These are phyloP conservation scores for Phaeomoniella chlamydospora DNA, from an alignment of 2,329 filamentous ascomycete species.

Conservation along the genomic window DNA sequence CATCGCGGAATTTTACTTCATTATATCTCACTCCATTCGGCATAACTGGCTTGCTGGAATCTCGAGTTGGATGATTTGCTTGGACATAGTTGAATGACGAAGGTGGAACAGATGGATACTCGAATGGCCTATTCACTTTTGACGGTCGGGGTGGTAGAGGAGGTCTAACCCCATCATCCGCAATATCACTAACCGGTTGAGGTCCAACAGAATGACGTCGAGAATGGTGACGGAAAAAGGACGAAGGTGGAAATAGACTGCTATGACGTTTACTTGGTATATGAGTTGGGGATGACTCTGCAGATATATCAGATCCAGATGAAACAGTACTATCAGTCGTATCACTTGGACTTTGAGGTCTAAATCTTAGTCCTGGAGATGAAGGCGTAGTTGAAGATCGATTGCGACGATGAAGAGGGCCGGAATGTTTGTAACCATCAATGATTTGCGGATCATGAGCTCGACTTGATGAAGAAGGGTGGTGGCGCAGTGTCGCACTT, in stretches of 20 bases:
- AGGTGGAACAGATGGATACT: not conserved
- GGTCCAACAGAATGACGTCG: constrained; percentile 1
- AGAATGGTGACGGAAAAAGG: constrained; percentile 1
- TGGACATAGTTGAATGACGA: not conserved
- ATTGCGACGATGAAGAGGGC: not conserved
- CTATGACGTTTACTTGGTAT: not conserved
- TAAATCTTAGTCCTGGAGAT: not conserved
- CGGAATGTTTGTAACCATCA: not conserved
- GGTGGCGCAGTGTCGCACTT: not conserved
- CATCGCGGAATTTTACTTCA: not conserved
- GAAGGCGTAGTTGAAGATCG: not conserved
- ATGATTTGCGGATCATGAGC: not conserved
- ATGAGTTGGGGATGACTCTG: constrained; percentile 8
- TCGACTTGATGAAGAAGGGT: not conserved
- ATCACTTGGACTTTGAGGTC: constrained; percentile 1
- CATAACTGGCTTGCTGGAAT: no score
- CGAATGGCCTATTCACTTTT: not conserved
- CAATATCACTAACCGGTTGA: not conserved
- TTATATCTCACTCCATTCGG: not conserved
- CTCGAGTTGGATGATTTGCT: no score
- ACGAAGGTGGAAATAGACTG: constrained; percentile 1
- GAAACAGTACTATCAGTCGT: constrained; percentile 5
- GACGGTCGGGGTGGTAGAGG: not conserved
- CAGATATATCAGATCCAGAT: constrained; percentile 15
- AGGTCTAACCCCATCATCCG: not conserved